These are phyloP conservation scores for Pseudopyrenochaeta lycopersici DNA, from an alignment of 2,329 filamentous ascomycete species.

Conservation along the genomic window DNA sequence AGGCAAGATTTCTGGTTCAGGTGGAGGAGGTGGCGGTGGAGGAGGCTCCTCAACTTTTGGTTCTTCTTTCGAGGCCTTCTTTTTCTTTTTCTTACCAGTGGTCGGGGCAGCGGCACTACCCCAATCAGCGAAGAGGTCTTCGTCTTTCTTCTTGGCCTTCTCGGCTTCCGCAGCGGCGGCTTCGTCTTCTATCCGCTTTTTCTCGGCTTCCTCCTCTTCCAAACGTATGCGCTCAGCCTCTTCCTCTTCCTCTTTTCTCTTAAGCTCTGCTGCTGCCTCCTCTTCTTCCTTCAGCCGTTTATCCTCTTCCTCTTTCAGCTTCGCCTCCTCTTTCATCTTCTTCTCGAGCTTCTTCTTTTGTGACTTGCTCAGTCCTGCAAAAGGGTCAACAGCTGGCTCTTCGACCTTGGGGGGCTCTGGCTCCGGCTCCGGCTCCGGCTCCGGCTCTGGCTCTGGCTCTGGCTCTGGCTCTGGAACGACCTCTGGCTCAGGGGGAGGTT, in stretches of 20 bases:
- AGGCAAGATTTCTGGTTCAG: conserved; percentile 32
- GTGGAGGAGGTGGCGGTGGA: conserved; percentile 25
- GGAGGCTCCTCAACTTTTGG: conserved; percentile 22
- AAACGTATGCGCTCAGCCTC: conserved; percentile 36
- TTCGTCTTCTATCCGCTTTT: conserved; percentile 34
- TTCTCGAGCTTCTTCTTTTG: conserved; percentile 41
- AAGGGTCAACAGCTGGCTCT: conserved; percentile 43
- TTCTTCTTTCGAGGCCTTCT: conserved; percentile 29
- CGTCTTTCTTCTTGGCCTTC: conserved; percentile 44
- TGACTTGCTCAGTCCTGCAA: conserved; percentile 39
- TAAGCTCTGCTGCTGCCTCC: conserved; percentile 30
- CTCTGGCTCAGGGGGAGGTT: conserved; percentile 27
- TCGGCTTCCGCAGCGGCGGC: conserved; percentile 31
- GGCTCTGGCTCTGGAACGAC: too few species aligned
- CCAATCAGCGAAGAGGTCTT: conserved; percentile 46
- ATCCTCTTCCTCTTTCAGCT: conserved; percentile 27
- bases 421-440: conserved; percentile 27
- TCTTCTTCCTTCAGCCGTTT: conserved; percentile 30
- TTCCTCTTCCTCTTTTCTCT: conserved; percentile 32
- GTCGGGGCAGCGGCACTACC: conserved; percentile 28
- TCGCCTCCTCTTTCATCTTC: conserved; percentile 49
- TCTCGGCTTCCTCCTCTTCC: conserved; percentile 35
- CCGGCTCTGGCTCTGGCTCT: conserved; percentile 28
- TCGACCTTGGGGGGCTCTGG: conserved; percentile 53
- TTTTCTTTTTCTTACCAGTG: conserved; percentile 50